phyloP scores from a whole-genome alignment of 2,329 filamentous ascomycete genomes.

The Lecanicillium sp. region DNA sequence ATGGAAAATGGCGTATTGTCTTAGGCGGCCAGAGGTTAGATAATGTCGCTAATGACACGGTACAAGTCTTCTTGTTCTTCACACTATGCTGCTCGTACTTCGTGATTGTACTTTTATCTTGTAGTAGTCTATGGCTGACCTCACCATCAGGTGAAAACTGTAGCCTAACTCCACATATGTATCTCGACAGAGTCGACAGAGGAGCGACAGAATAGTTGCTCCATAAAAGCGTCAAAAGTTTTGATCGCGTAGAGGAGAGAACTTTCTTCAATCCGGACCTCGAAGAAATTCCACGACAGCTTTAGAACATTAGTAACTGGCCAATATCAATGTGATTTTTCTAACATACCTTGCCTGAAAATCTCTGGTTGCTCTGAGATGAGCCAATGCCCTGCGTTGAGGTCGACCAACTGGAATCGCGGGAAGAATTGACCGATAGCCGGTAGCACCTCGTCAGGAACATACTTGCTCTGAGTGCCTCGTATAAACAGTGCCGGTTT shows the following conservation, averaged over 20 bases:
- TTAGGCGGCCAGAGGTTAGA: constrained; percentile 31
- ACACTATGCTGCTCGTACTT: too few species aligned
- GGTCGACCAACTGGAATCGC: constrained; percentile 60
- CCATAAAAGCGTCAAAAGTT: too few species aligned
- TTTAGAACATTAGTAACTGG: constrained; percentile 22
- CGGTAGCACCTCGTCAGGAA: constrained; percentile 73
- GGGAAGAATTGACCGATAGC: constrained; percentile 77
- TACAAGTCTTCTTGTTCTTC: constrained; percentile 21
- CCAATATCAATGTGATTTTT: background rate
- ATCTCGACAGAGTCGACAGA: too few species aligned
- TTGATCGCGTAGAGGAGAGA: background rate
- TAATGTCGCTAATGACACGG: constrained; percentile 29
- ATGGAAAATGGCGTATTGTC: constrained; percentile 36
- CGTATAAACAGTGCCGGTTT: constrained; percentile 76
- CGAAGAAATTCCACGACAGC: constrained; percentile 57
- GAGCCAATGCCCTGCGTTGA: constrained; percentile 80
- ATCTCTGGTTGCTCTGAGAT: constrained; percentile 80
- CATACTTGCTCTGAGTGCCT: constrained; percentile 69
- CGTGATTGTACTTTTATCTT: too few species aligned
- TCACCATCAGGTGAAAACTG: too few species aligned
- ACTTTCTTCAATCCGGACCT: constrained; percentile 32
- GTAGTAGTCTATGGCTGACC: too few species aligned
- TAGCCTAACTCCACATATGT: too few species aligned
- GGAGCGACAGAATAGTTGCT: too few species aligned
- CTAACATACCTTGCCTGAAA: constrained; percentile 59